A percentile compares a stretch with the other conserved stretches of the same genome.
Evolutionary conservation across 139 green algal genomes (phyloP).

Genomic region (Auxenochlorella pyrenoidosa): DNA sequence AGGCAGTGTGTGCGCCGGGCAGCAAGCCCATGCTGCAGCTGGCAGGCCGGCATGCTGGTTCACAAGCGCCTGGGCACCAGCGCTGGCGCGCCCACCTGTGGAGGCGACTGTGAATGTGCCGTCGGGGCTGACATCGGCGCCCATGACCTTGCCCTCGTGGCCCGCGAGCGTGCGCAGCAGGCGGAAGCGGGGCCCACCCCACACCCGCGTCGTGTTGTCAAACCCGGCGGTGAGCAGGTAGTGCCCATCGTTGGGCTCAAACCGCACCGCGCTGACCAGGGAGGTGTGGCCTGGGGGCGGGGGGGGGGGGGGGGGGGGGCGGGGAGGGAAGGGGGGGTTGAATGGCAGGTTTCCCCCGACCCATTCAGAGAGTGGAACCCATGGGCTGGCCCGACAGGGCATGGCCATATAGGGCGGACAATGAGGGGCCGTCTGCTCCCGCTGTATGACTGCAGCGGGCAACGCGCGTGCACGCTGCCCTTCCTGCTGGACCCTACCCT

Average conservation of each 20-base stretch:
- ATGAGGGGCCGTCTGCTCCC: too few relatives aligned
- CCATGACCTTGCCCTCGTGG: slow-evolving; percentile 96
- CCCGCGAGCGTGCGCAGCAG: slow-evolving; percentile 83
- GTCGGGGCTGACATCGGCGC: slow-evolving; percentile 73
- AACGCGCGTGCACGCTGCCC: too few relatives aligned
- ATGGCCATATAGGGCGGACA: too few relatives aligned
- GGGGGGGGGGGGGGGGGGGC: neutral
- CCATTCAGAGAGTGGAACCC: neutral
- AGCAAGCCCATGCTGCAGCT: too few relatives aligned
- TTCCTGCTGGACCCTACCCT: too few relatives aligned
- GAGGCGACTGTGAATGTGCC: slow-evolving; percentile 64
- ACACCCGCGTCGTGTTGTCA: slow-evolving; percentile 77
- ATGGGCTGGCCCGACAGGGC: too few relatives aligned
- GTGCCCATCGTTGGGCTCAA: slow-evolving; percentile 73
- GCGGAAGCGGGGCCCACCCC: slow-evolving; percentile 59
- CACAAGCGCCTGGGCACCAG: too few relatives aligned
- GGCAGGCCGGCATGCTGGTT: too few relatives aligned
- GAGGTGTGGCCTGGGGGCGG: slow-evolving; percentile 62
- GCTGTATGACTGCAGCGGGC: too few relatives aligned
- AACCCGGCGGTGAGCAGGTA: slow-evolving; percentile 86
- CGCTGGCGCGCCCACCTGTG: slow-evolving; percentile 14
- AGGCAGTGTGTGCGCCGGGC: too few relatives aligned
- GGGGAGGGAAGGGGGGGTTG: neutral
- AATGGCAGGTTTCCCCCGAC: too few relatives aligned
- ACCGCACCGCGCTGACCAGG: slow-evolving; percentile 79